Evolutionary conservation across 2,329 filamentous ascomycete species (phyloP), one percentile per base, ranked within the genome.

Genomic region (Aspergillus caelatus): DNA sequence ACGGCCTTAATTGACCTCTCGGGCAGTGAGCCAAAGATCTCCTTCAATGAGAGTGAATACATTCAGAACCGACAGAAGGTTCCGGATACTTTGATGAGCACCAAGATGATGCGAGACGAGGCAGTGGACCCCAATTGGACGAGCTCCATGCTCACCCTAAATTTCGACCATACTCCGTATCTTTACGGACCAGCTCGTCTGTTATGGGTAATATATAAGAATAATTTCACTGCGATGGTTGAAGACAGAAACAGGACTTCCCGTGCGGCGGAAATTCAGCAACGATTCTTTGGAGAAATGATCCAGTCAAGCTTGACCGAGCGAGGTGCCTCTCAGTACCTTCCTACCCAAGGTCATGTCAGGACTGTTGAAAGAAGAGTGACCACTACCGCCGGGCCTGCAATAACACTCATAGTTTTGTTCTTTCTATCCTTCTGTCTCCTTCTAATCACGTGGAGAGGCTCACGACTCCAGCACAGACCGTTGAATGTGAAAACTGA

Each of bases 241-340:
- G 39, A 45, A 14, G 55, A 57, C 26, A n/a, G 30, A 45, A 21
- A 57, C 12, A 21, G 46, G 39, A 21, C 19, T 4, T 32, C 11
- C 16, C 55, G 55, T 14, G 55, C 55, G 3, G 41, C 16, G 16
- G 41, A 57, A 10, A 26, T 57, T 28, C 19, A 57, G 39, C 55
- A 57, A 46, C 55, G 55, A n/a, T 57, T 57, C 41, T 30, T 57
- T 28, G 55, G 55, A 26, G 55, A 57, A 30, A 43, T 30, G 41
- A 32, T 57, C 14, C 55, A 57, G 26, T 39, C 55, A 3, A 39
- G 30, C 21, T 26, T 45, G 14, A 43, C 36, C 41, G 36, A 57
- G 23, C 34, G 23, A n/a, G 55, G 55, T 45, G 55, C 36, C 23
- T 57, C 39, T 45, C 28, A 45, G 36, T 19, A 30, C 14, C 11